These are phyloP conservation scores for Ophiobolus disseminans DNA, from an alignment of 2,329 filamentous ascomycete species.

Conservation along the genomic window DNA sequence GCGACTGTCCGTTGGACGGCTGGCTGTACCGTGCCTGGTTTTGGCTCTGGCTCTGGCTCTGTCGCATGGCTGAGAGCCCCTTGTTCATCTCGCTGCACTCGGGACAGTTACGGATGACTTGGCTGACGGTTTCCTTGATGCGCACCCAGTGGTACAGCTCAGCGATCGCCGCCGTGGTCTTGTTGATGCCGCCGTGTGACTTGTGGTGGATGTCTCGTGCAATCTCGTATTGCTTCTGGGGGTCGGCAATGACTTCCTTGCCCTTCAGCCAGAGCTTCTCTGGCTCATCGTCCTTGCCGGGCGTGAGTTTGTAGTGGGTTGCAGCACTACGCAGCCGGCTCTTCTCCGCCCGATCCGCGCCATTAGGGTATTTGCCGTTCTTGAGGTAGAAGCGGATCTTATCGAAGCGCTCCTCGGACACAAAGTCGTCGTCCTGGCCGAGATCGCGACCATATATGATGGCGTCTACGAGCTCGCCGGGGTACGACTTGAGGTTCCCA, in stretches of 20 bases:
- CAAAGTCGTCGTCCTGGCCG: conserved; percentile 75
- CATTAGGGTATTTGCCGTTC: conserved; percentile 89
- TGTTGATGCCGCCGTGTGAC: conserved; percentile 94
- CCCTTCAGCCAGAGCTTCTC: conserved; percentile 91
- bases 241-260: conserved; percentile 94
- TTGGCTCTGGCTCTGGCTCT: conserved; percentile 23
- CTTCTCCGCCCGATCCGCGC: conserved; percentile 94
- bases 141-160: conserved; percentile 97
- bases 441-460: conserved; percentile 68
- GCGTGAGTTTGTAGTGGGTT: conserved; percentile 87
- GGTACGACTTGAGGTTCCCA: conserved; percentile 58
- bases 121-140: conserved; percentile 96
- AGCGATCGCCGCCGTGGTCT: conserved; percentile 92
- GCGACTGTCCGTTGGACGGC: conserved; percentile 9
- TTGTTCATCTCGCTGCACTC: conserved; percentile 78
- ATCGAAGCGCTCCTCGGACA: conserved; percentile 96
- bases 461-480: conserved; percentile 56
- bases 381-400: conserved; percentile 98
- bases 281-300: conserved; percentile 52
- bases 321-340: conserved; percentile 90
- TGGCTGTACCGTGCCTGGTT: conserved; percentile 15
- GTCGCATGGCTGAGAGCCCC: conserved; percentile 35
- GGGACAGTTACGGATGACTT: conserved; percentile 89
- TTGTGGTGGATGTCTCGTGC: conserved; percentile 76
- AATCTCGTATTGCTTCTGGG: conserved; percentile 88